Evolutionary conservation across 2,329 filamentous ascomycete genomes (phyloP), one percentile per base, ranked within the genome.

Genomic region (Pezicula rhizophila): DNA sequence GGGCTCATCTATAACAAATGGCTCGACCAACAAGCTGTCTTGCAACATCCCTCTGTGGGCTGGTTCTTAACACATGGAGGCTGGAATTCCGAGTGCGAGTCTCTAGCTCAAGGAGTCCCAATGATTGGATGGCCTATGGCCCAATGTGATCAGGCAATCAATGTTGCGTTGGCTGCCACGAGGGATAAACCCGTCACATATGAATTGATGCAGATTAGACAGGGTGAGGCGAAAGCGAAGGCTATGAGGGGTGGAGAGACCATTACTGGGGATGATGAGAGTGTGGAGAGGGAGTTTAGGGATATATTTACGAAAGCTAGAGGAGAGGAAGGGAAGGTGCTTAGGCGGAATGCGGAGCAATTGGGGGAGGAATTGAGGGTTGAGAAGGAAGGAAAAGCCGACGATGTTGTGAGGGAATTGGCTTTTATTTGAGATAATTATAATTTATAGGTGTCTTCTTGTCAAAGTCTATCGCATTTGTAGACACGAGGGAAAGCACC

Each of bases 1-100:
- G 41, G 45, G 3, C 12, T 39, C 1, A 47, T 47, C 45, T 37
- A 51, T 14, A 45, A 35, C 14, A n/a, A 34, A 25, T 51, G 41
- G 49, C 17, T 47, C n/a, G 45, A 50, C 28, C 48, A 50, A 15
- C 48, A 47, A 44, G 45, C 44, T 7, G 40, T 50, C 17, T 28
- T 50, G 11, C 23, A 47, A 15, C 48, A 50, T 28, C 14, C n/a
- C 4, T 14, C 38, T 18, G 35, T 47, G 1, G 45, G 49, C 14
- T 51, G 40, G 45, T 47, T 51, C 35, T 38, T 51, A n/a, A 40
- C 45, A 4, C 48, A 51, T 15, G 40, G 33, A 1, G 48, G 44
- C 17, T 51, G 45, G 48, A 47, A 51, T 23, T 44, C 40, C 8
- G 45, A 39, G 12, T 28, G 31, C 3, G 49, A 51, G 35, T 44